Evolutionary conservation across 177 flowering plant species (phyloP), one percentile per base, ranked within the genome.

Genomic region (Vitis hybrid): DNA sequence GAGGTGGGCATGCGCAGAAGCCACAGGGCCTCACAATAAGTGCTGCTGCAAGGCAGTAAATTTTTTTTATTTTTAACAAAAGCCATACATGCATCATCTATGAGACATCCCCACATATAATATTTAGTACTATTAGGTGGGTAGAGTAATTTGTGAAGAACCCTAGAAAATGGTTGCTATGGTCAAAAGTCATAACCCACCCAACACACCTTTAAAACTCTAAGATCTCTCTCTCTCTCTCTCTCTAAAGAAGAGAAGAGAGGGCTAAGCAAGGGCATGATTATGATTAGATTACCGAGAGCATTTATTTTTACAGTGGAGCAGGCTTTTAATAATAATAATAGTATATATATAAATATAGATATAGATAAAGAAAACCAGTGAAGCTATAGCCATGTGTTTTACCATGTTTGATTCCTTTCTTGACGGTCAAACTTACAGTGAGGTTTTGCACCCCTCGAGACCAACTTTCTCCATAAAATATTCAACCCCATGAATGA

Each of bases 351-450:
- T 51, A 50, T 13, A 16, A 49, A 9, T n/a, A 18, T 11, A 19
- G 49, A 39, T 52, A 52, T 51, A 57, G 10, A 22, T 12, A 18
- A 16, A 63, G 15, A 48, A 10, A 39, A 62, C 7, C 45, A 39
- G 45, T 39, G 45, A 52, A 65, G 53, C 51, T 51, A 16, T 39
- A 67, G 75, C 85, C 89, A 85, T 81, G 88, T 85, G 89, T 85
- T 85, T 83, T 82, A 79, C 84, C 79, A 22, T 76, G 70, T 82
- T 84, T 84, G 88, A 83, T 84, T 84, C 88, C 82, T 78, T 79
- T 75, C 60, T 83, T 85, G 86, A 86, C 87, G 86, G 90, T 88
- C 90, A 88, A 88, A 88, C 80, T 78, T 74, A 77, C 84, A 77
- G 75, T 73, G 58, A 64, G 62, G 70, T 52, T 73, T 78, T 85